A percentile compares a stretch with the other conserved stretches of the same genome.
Evolutionary conservation across 2,329 filamentous ascomycete species (phyloP).

Genomic region (Aspergillus ibericus): DNA sequence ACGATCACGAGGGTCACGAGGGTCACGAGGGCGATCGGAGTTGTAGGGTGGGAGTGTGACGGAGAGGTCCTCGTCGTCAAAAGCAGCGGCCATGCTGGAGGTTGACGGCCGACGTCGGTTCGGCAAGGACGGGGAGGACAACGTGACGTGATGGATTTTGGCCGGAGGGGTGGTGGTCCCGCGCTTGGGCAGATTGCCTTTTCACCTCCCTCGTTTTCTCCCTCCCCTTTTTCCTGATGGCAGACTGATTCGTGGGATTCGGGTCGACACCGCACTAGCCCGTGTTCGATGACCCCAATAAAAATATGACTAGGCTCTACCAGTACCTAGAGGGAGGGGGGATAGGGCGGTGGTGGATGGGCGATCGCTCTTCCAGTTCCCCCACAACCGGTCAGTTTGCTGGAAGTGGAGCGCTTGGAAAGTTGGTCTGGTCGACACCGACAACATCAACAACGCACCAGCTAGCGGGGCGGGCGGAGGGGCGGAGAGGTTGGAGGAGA

Average conservation of each 20-base stretch:
- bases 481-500: constrained; percentile 6
- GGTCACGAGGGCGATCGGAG: constrained; percentile 27
- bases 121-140: constrained; percentile 24
- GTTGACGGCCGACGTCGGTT: constrained; percentile 8
- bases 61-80: constrained; percentile 80
- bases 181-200: background rate
- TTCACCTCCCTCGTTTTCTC: constrained; percentile 4
- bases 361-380: background rate
- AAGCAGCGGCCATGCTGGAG: constrained; percentile 45
- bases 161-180: background rate
- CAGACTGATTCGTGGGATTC: background rate
- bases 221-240: constrained; percentile 2
- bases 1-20: constrained; percentile 24
- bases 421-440: constrained; percentile 6
- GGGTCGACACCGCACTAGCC: constrained; percentile 14
- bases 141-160: constrained; percentile 41
- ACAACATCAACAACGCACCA: constrained; percentile 5
- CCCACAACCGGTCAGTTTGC: constrained; percentile 9
- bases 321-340: background rate
- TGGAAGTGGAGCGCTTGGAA: constrained; percentile 11
- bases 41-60: constrained; percentile 60
- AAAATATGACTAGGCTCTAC: background rate
- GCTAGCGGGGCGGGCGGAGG: constrained; percentile 12
- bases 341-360: background rate
- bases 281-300: background rate